phyloP scores from a whole-genome alignment of 331 rosid genomes.

The Dryas integrifolia region DNA sequence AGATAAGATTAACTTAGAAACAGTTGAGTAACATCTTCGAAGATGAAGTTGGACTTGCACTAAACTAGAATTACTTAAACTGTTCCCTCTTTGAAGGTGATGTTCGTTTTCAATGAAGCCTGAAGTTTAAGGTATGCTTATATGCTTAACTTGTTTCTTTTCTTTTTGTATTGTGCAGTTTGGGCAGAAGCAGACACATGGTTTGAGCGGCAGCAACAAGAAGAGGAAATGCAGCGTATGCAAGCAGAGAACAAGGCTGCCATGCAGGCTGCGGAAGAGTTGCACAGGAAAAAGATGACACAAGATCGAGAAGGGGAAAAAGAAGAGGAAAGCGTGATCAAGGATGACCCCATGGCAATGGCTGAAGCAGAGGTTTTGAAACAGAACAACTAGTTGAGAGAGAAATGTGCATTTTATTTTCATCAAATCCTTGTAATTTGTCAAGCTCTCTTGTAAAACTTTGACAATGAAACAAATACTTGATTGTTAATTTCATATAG shows the following conservation, averaged over 20 bases:
- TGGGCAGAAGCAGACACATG: slow-evolving; percentile 99
- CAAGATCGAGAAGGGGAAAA: slow-evolving; percentile 82
- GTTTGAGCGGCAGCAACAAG: slow-evolving; percentile 97
- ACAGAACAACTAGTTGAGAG: slow-evolving; percentile 22
- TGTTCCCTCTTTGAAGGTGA: not conserved
- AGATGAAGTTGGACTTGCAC: not conserved
- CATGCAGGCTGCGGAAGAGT: slow-evolving; percentile 85
- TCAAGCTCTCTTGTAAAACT: slow-evolving; percentile 2
- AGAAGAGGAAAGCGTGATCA: slow-evolving; percentile 59
- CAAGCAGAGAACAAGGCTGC: slow-evolving; percentile 79
- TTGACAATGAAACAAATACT: not conserved
- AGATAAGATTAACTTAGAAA: not conserved
- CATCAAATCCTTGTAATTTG: not conserved
- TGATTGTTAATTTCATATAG: not conserved
- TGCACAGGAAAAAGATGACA: slow-evolving; percentile 66
- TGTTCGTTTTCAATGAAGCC: not conserved
- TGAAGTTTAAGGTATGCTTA: not conserved
- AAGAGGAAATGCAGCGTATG: slow-evolving; percentile 81
- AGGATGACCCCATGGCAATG: slow-evolving; percentile 81
- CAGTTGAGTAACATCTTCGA: not conserved
- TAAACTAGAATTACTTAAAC: not conserved
- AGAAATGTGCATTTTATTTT: not conserved
- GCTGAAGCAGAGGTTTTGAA: slow-evolving; percentile 73
- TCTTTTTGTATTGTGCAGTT: slow-evolving; percentile 35
- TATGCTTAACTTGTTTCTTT: not conserved